phyloP scores from a whole-genome alignment of 139 green algal genomes.

The Deuterostichococcus epilithicus region DNA sequence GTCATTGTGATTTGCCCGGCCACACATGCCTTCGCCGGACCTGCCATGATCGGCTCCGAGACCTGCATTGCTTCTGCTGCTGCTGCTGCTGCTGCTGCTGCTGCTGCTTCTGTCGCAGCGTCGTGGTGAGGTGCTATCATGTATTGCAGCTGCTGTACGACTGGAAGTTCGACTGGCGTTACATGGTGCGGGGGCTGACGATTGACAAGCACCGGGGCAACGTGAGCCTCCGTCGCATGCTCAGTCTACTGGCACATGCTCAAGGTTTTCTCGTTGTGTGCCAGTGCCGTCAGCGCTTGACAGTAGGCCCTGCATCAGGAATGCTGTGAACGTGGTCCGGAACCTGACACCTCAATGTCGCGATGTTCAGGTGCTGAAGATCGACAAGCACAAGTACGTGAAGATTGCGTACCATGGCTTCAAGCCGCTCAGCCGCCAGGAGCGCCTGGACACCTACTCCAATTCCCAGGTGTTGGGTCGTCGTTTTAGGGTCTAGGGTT shows the following conservation, averaged over 20 bases:
- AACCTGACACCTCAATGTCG: no score
- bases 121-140: background rate
- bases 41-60: slow-evolving; percentile 13
- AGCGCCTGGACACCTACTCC: slow-evolving; percentile 62
- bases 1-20: no score
- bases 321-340: no score
- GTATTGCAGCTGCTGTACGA: slow-evolving; percentile 35
- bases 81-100: no score
- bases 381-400: slow-evolving; percentile 96
- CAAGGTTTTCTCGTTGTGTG: background rate
- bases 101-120: slow-evolving; percentile 2
- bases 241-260: background rate
- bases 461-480: slow-evolving; percentile 1
- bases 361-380: slow-evolving; percentile 53
- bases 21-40: no score
- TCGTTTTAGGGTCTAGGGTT: no score
- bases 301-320: no score
- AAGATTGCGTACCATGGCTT: slow-evolving; percentile 97
- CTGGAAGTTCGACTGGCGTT: slow-evolving; percentile 84
- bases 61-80: no score
- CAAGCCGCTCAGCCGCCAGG: slow-evolving; percentile 53
- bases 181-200: slow-evolving; percentile 84
- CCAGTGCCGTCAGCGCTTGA: no score
- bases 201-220: slow-evolving; percentile 90
- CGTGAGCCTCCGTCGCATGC: slow-evolving; percentile 17